These are phyloP conservation scores for Candida easanensis DNA, from an alignment of 805 yeast genomes.

Conservation along the genomic window DNA sequence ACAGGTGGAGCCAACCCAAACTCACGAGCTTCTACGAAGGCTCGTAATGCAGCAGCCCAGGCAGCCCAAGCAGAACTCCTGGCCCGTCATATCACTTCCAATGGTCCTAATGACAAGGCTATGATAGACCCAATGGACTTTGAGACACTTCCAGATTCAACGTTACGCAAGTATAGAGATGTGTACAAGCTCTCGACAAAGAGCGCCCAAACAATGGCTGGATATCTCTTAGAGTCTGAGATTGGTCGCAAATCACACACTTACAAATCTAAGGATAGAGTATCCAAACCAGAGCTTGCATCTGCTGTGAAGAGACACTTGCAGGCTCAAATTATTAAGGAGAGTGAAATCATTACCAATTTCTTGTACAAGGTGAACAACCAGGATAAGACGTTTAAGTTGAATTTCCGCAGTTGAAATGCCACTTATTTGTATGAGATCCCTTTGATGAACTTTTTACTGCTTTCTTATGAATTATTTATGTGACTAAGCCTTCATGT, in stretches of 20 bases:
- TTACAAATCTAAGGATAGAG: constrained; percentile 39
- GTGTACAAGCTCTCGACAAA: constrained; percentile 55
- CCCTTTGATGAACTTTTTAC: not conserved
- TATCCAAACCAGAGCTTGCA: constrained; percentile 60
- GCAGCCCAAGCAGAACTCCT: constrained; percentile 69
- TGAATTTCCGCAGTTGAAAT: constrained; percentile 31
- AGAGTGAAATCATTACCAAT: constrained; percentile 82
- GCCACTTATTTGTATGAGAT: too few relatives aligned
- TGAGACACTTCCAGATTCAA: constrained; percentile 53
- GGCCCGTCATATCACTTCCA: constrained; percentile 66
- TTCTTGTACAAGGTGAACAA: constrained; percentile 83
- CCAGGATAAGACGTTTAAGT: constrained; percentile 47
- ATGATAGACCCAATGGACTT: constrained; percentile 66
- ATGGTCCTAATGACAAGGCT: constrained; percentile 62
- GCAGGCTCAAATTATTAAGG: constrained; percentile 55
- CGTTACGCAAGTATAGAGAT: constrained; percentile 68
- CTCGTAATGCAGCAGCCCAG: constrained; percentile 57
- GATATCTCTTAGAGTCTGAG: constrained; percentile 65
- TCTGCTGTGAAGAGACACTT: constrained; percentile 68
- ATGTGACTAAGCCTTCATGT: too few relatives aligned
- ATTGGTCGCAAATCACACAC: constrained; percentile 68
- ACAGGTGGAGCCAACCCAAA: constrained; percentile 14
- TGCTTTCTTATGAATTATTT: not conserved
- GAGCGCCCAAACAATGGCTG: constrained; percentile 62
- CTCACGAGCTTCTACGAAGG: constrained; percentile 51